Base-by-base conservation (phyloP, 1,284 basidiomycete genomes). In the Sanguinoderma infundibulare region DNA sequence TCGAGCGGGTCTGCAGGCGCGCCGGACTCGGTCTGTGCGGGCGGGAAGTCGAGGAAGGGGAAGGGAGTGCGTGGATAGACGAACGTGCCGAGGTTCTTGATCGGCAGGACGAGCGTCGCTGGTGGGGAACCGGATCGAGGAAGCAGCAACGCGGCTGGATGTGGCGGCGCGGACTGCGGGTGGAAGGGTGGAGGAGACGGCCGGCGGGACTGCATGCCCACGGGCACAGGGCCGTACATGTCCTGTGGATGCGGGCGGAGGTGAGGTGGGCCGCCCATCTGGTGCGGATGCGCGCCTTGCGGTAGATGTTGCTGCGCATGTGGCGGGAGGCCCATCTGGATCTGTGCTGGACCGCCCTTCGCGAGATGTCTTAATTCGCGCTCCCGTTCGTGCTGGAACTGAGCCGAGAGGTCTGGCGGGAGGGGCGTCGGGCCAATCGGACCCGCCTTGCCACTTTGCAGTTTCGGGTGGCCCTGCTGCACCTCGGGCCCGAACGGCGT, bases 31-130 rank as follows among this genome's bases (percentile, higher is more conserved):
- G 62, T 42, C 28, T 66, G 62, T 20, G 62, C 57, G n/a, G 56
- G 52, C 44, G 74, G 71, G 63, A 73, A 74, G 68, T 80, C 77
- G 57, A 77, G 67, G 68, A 75, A 75, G 8, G 80, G 77, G 70
- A 81, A 80, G 24, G 79, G 75, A 32, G 76, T 75, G 24, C 74
- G 69, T n/a, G 80, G 78, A 68, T 75, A 67, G 75, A 83, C 84
- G 24, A 86, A 80, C 30, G 84, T 83, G 35, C 89, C 88, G 34
- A 90, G 73, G 60, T 89, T 60, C 34, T 78, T 76, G 26, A 72
- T 81, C 72, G 64, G 79, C 70, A 65, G 78, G 67, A 57, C 54
- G 22, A 67, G 70, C 17, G 65, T 36, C 7, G 51, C 30, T 42
- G 64, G 32, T 53, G 68, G 34, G 61, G 72, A 39, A 63, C 44